Conservation (phyloP, 768 basidiomycete species). For the Suillus ampliporus region DNA sequence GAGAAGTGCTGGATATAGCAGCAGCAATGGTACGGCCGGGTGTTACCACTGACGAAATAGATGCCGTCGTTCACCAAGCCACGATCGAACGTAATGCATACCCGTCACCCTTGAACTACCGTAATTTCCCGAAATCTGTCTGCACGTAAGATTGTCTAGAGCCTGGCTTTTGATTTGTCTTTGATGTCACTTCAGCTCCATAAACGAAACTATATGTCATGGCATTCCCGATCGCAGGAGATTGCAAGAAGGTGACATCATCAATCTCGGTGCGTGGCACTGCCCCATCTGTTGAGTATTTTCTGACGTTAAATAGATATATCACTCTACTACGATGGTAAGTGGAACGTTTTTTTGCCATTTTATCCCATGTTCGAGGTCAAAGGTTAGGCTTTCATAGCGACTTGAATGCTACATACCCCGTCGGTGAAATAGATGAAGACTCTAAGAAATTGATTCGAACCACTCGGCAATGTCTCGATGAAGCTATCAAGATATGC, state of each 20-base stretch:
- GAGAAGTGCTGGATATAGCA: constrained; percentile 93
- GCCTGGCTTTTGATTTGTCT: constrained; percentile 7
- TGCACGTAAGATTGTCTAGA: constrained; percentile 75
- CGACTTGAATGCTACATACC: constrained; percentile 93
- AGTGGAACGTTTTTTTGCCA: constrained; percentile 10
- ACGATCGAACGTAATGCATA: constrained; percentile 90
- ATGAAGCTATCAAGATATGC: constrained; percentile 90
- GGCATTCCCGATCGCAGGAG: constrained; percentile 91
- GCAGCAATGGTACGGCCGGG: constrained; percentile 89
- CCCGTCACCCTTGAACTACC: constrained; percentile 93
- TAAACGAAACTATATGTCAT: constrained; percentile 98
- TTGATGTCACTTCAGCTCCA: constrained; percentile 54
- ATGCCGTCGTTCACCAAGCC: constrained; percentile 91
- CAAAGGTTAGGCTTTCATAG: constrained; percentile 75
- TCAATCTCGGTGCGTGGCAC: constrained; percentile 79
- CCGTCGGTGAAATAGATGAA: constrained; percentile 85
- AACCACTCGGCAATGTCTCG: constrained; percentile 81
- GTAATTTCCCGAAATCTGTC: constrained; percentile 90
- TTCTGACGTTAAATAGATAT: constrained; percentile 59
- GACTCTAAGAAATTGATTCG: constrained; percentile 83
- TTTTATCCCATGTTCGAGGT: constrained; percentile 8
- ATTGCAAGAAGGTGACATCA: constrained; percentile 90
- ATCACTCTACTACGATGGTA: constrained; percentile 79
- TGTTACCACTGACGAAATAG: constrained; percentile 94
- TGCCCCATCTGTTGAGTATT: constrained; percentile 14